Conservation (phyloP, 2,329 filamentous ascomycete genomes). For the Onygenales sp. region DNA sequence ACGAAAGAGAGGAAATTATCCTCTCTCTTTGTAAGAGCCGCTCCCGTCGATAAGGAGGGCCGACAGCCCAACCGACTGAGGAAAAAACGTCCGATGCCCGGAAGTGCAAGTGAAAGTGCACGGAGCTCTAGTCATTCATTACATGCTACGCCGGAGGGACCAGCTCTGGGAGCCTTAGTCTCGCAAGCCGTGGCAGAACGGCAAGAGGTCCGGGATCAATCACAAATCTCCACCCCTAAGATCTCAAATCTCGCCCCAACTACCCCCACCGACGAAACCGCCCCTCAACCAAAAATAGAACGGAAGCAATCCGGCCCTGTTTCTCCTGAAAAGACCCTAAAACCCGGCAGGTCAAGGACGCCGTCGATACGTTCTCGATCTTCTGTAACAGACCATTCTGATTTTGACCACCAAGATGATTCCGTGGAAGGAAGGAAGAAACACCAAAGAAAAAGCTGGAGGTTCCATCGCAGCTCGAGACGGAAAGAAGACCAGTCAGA, state of each 20-base stretch:
- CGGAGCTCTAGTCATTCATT: constrained; percentile 83
- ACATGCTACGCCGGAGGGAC: constrained; percentile 32
- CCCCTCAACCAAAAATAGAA: constrained; percentile 8
- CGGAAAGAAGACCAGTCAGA: constrained; percentile 47
- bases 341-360: constrained; percentile 62
- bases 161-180: constrained; percentile 29
- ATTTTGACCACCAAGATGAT: constrained; percentile 65
- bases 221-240: constrained; percentile 25
- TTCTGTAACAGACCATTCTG: constrained; percentile 69
- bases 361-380: constrained; percentile 65
- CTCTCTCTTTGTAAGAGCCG: constrained; percentile 58
- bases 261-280: constrained; percentile 15
- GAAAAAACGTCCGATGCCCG: constrained; percentile 69
- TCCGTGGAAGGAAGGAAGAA: constrained; percentile 46
- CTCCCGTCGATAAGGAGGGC: constrained; percentile 49
- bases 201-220: constrained; percentile 20
- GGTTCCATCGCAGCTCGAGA: constrained; percentile 50
- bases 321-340: constrained; percentile 42
- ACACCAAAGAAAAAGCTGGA: constrained; percentile 63
- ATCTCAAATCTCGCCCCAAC: constrained; percentile 22
- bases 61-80: constrained; percentile 81
- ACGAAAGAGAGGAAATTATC: constrained; percentile 59
- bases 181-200: constrained; percentile 17
- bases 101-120: constrained; percentile 72
- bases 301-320: constrained; percentile 25